phyloP scores from a whole-genome alignment of 202 grass and related monocot species.

The Schoenoplectus triqueter region DNA sequence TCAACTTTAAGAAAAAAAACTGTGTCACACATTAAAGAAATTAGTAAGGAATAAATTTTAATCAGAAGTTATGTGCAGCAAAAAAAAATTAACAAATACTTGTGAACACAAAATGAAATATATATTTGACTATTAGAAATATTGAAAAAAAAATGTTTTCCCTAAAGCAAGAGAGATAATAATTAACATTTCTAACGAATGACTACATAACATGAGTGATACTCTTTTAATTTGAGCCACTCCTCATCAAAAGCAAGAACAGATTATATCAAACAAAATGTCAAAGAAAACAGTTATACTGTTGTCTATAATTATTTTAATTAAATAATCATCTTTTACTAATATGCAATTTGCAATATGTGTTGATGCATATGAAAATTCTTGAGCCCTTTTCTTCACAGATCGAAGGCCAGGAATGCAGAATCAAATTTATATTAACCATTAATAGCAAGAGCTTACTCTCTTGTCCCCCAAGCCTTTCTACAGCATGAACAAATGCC shows the following conservation, averaged over 20 bases:
- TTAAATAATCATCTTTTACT: constrained; percentile 22
- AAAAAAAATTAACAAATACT: background rate
- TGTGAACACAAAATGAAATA: background rate
- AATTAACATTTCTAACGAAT: too few species aligned
- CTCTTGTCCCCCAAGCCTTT: constrained; percentile 93
- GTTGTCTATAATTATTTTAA: background rate
- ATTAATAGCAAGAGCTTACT: constrained; percentile 50
- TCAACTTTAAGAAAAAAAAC: background rate
- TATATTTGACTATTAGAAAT: constrained; percentile 29
- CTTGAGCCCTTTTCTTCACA: background rate
- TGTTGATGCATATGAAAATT: background rate
- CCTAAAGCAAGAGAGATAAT: too few species aligned
- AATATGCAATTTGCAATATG: background rate
- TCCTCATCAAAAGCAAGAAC: too few species aligned
- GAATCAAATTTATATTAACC: background rate
- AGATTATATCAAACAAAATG: too few species aligned
- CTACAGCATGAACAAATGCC: constrained; percentile 81
- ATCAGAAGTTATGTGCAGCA: background rate
- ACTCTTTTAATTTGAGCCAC: too few species aligned
- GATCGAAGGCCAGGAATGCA: background rate
- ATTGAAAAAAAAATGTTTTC: background rate
- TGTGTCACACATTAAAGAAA: background rate
- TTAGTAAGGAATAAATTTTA: background rate
- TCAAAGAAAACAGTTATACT: background rate
- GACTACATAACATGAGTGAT: too few species aligned